Evolutionary conservation across 1,139 yeast genomes (phyloP).

Genomic region (Wickerhamiella infanticola): DNA sequence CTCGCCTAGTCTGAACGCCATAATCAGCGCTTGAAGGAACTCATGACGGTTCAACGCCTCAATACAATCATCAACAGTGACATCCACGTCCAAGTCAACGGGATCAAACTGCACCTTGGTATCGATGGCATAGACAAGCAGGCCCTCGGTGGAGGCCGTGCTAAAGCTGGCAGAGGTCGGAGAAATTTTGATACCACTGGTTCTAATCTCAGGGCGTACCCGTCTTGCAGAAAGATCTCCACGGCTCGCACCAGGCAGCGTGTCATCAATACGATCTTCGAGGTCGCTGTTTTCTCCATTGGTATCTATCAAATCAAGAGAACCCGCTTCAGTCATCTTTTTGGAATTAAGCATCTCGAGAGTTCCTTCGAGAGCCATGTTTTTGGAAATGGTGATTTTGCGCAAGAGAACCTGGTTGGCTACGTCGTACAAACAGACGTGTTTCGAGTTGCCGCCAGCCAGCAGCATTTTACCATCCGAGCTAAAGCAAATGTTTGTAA

Average conservation of each 20-base stretch:
- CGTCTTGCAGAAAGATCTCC: constrained; percentile 79
- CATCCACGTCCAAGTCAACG: constrained; percentile 82
- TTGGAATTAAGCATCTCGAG: constrained; percentile 60
- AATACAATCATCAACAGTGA: constrained; percentile 65
- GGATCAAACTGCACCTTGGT: constrained; percentile 75
- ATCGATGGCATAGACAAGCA: constrained; percentile 68
- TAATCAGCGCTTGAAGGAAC: constrained; percentile 65
- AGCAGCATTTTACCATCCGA: constrained; percentile 78
- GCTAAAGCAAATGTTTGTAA: constrained; percentile 68
- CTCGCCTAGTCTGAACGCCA: constrained; percentile 91
- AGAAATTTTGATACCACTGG: constrained; percentile 62
- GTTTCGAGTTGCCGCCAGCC: constrained; percentile 89
- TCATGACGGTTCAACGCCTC: constrained; percentile 45
- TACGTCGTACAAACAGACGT: constrained; percentile 81
- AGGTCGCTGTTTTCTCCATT: constrained; percentile 77
- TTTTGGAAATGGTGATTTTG: constrained; percentile 70
- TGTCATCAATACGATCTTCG: constrained; percentile 62
- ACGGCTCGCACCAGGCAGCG: constrained; percentile 76
- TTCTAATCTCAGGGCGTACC: constrained; percentile 65
- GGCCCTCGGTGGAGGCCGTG: constrained; percentile 92
- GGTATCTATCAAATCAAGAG: constrained; percentile 64
- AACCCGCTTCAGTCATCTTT: constrained; percentile 78
- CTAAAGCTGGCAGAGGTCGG: constrained; percentile 89
- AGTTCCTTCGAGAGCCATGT: constrained; percentile 88
- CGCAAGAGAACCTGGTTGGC: constrained; percentile 72